These are phyloP conservation scores for Colletotrichum costaricense DNA, from an alignment of 2,329 filamentous ascomycete genomes.

Conservation along the genomic window DNA sequence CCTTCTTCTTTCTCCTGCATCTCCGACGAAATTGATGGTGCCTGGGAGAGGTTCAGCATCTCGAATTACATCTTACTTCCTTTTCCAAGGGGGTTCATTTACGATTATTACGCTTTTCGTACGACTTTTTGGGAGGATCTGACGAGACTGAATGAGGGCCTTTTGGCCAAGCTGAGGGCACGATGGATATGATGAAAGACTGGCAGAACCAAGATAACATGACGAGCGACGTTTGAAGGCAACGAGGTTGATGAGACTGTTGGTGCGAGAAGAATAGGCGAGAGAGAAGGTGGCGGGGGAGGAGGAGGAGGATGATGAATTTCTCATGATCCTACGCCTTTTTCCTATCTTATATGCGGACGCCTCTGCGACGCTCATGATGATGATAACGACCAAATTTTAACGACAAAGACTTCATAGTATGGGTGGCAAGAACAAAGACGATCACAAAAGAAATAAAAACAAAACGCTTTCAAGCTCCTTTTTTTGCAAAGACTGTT, in stretches of 20 bases:
- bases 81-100: neutral
- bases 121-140: neutral
- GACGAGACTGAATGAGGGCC: neutral
- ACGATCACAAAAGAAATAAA: neutral
- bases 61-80: neutral
- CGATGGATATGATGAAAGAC: neutral
- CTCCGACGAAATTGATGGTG: neutral
- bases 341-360: neutral
- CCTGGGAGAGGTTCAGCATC: neutral
- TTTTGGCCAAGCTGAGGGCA: neutral
- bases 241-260: neutral
- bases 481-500: neutral
- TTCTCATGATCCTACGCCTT: neutral
- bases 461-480: slow-evolving; percentile 4
- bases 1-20: slow-evolving; percentile 5
- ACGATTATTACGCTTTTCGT: neutral
- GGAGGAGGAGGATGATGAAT: neutral
- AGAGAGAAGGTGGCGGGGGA: too few relatives aligned
- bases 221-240: neutral
- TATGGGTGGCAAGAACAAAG: slow-evolving; percentile 8
- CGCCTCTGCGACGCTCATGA: slow-evolving; percentile 14
- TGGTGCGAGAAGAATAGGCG: neutral
- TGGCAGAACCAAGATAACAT: neutral
- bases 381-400: slow-evolving; percentile 27
- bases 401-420: slow-evolving; percentile 16